phyloP scores from a whole-genome alignment of 2,329 filamentous ascomycete genomes.

The Pseudogymnoascus sp. region DNA sequence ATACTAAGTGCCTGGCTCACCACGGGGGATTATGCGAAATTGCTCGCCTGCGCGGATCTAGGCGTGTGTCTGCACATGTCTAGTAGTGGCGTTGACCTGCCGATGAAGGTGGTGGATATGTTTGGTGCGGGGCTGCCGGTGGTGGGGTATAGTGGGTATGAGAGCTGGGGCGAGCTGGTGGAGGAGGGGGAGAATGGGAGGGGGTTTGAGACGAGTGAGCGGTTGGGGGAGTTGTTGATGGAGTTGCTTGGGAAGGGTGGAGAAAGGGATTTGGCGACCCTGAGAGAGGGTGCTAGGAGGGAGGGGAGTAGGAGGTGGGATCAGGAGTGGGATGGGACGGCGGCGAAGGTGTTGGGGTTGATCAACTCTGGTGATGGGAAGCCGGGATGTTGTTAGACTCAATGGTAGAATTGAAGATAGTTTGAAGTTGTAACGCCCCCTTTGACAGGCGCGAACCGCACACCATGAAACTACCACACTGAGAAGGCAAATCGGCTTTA shows the following conservation, averaged over 20 bases:
- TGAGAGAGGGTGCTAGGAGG: slow-evolving; percentile 62
- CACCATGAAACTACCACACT: background rate
- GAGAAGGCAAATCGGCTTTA: background rate
- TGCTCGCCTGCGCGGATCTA: slow-evolving; percentile 79
- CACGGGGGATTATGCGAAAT: slow-evolving; percentile 71
- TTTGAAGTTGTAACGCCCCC: background rate
- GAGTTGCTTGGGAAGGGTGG: slow-evolving; percentile 53
- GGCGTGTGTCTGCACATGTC: slow-evolving; percentile 90
- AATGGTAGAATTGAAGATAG: background rate
- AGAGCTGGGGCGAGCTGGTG: slow-evolving; percentile 87
- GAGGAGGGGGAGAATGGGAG: slow-evolving; percentile 77
- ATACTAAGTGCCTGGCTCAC: slow-evolving; percentile 80
- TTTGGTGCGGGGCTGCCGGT: slow-evolving; percentile 92
- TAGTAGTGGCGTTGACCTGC: slow-evolving; percentile 87
- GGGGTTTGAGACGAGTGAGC: slow-evolving; percentile 66
- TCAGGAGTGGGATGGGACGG: slow-evolving; percentile 82
- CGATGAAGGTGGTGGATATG: slow-evolving; percentile 99
- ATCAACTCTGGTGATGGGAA: background rate
- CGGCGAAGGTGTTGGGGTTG: slow-evolving; percentile 60
- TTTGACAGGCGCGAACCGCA: background rate
- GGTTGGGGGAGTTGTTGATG: slow-evolving; percentile 55
- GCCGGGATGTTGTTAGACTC: background rate
- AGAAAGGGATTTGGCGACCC: slow-evolving; percentile 44
- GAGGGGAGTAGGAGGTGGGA: slow-evolving; percentile 81
- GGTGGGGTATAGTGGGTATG: slow-evolving; percentile 74